Conservation (phyloP, 2,329 filamentous ascomycete genomes). For the Alternaria dauci region DNA sequence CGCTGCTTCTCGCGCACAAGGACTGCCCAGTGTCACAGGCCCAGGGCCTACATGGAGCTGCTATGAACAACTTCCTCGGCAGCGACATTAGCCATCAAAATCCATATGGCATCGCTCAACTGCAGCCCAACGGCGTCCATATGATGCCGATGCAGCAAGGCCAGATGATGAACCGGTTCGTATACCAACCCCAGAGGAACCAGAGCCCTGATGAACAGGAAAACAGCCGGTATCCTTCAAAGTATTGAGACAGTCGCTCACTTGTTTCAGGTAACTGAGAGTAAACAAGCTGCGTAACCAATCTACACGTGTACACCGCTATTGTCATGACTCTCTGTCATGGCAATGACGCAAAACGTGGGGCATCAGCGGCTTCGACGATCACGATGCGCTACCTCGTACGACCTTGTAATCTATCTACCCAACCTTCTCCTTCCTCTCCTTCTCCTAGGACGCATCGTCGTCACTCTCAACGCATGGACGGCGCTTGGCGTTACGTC, state of each 20-base stretch:
- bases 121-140: constrained; percentile 53
- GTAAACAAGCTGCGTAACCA: constrained; percentile 25
- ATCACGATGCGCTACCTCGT: constrained; percentile 23
- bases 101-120: constrained; percentile 59
- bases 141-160: constrained; percentile 53
- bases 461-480: constrained; percentile 38
- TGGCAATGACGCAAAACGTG: constrained; percentile 15
- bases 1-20: constrained; percentile 89
- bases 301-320: constrained; percentile 12
- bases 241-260: constrained; percentile 41
- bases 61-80: constrained; percentile 61
- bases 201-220: constrained; percentile 38
- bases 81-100: constrained; percentile 56
- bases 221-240: constrained; percentile 36
- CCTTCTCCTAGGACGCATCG: constrained; percentile 29
- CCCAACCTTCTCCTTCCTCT: constrained; percentile 34
- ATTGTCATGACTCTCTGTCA: constrained; percentile 16
- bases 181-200: constrained; percentile 35
- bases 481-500: constrained; percentile 43
- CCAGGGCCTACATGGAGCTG: constrained; percentile 70
- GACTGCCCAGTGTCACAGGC: constrained; percentile 93
- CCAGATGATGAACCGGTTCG: constrained; percentile 52
- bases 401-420: constrained; percentile 43
- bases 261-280: constrained; percentile 41
- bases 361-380: constrained; percentile 12